phyloP scores from a whole-genome alignment of 345 rosid genomes.

The Ailanthus altissimus region DNA sequence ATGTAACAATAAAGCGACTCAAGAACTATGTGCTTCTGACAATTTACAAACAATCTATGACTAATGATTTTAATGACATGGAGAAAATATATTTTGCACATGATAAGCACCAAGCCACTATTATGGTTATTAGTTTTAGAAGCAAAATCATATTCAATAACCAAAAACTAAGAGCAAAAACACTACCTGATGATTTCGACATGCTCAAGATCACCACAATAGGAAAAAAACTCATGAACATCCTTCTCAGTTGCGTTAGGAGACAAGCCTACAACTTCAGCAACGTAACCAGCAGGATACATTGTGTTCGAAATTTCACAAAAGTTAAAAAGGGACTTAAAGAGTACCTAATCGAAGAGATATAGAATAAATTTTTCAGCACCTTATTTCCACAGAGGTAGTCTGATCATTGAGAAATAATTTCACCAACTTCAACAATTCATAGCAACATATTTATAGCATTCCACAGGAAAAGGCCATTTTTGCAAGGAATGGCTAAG shows the following conservation, averaged over 20 bases:
- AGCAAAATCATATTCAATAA: not conserved
- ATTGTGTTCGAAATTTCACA: constrained; percentile 32
- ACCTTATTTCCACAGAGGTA: not conserved
- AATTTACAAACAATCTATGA: not conserved
- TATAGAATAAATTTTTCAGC: constrained; percentile 15
- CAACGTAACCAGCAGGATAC: constrained; percentile 74
- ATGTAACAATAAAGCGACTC: not conserved
- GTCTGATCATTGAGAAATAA: constrained; percentile 15
- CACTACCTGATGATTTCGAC: constrained; percentile 74
- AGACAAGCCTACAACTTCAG: constrained; percentile 75
- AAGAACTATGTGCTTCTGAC: no score
- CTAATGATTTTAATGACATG: constrained; percentile 6
- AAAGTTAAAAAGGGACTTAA: not conserved
- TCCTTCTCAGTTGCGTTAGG: constrained; percentile 71
- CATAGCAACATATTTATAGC: constrained; percentile 3
- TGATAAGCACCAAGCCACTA: constrained; percentile 8
- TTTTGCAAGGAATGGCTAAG: constrained; percentile 22
- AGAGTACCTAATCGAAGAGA: constrained; percentile 19
- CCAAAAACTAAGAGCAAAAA: constrained; percentile 1
- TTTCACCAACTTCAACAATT: constrained; percentile 24
- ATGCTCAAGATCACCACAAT: constrained; percentile 69
- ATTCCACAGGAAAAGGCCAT: constrained; percentile 17
- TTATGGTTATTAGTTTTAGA: constrained; percentile 2
- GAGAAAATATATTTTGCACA: not conserved
- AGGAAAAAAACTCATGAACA: constrained; percentile 62